Evolutionary conservation across 1,284 basidiomycete genomes (phyloP), one percentile per base, ranked within the genome.

Genomic region (Stygiomarasmius scandens): DNA sequence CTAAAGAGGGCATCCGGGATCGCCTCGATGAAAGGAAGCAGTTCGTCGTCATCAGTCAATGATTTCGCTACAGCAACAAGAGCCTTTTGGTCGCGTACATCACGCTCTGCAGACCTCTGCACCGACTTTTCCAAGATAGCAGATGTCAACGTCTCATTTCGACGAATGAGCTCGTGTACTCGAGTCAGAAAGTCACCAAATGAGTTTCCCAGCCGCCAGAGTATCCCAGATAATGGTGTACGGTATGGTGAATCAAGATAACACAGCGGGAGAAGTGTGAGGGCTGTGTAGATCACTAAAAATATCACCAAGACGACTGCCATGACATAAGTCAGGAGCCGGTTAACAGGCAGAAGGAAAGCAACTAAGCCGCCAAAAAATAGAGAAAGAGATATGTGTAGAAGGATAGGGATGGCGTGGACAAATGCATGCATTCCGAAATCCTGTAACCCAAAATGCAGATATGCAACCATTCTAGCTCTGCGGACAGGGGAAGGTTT

Each of bases 371-470:
- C 57, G 3, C 20, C 51, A 32, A 60, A 56, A 46, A 60, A 60
- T 10, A 60, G 47, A 9, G 56, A 47, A 14, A 60, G 50, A 3
- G 58, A 60, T 6, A 49, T 25, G 58, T 60, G 58, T 9, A 60
- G 47, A 11, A 60, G 55, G 9, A 60, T 32, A n/a, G 58, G 58
- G 19, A 60, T 56, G 25, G 45, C 29, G 14, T 56, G 55, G 11
- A 60, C 57, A 22, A 58, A 44, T 41, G 38, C 23, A 22, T 58
- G 43, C 52, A 58, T 48, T 5, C 36, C 23, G 24, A 56, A 60
- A 6, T 51, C 9, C 16, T 50, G 24, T 34, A 60, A 20, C 2
- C 58, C 58, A 38, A 45, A 49, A 27, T 56, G 55, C 29, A 60
- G 50, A 20, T 38, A 60, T 27, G 58, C 38, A 23, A 32, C 36